Base-by-base conservation (phyloP, 257 asterid species). In the Prunella vulgaris region DNA sequence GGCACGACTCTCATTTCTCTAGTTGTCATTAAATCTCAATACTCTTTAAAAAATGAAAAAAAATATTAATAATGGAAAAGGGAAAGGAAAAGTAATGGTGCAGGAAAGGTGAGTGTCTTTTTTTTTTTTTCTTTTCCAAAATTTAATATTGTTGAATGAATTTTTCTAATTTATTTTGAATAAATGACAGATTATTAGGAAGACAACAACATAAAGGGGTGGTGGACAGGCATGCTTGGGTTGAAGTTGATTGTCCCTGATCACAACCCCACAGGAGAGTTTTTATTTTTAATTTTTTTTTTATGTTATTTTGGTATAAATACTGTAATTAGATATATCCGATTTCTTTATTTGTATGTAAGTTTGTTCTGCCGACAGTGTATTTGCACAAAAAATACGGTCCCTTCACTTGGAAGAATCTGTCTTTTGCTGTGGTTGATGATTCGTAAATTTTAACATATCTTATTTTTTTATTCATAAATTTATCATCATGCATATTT, bases 261-360 rank as follows among this genome's bases (percentile, higher is more conserved):
- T n/a, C 44, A 49, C 68, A 74, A 70, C 53, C 86, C 84, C 83
- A 78, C 78, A 83, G 63, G 68, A 75, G 74, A 74, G 77, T 67
- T 74, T 74, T 78, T 60, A 7, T 60, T 20, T 71, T 75, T 62
- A 27, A n/a, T n/a, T n/a, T n/a, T 66, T 51, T 5, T 35, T 69
- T 58, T 46, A 57, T 61, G 17, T 53, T 7, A 59, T 84, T 82
- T 82, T 69, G 83, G 69, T 75, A 83, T 79, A 81, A 86, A 85
- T 83, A 84, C 86, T 90, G 96, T 90, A 85, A 87, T 87, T 89
- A 86, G 73, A 75, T 60, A 44, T 76, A 40, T 85, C 88, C 71
- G 42, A 76, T 82, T 83, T 83, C 87, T 87, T 85, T 62, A 74
- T 78, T 82, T 87, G 91, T 83, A 85, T 82, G 78, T 75, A 81